Evolutionary conservation across 179 eudicot species (phyloP), one percentile per base, ranked within the genome.

Genomic region (Corrigiola litoralis): DNA sequence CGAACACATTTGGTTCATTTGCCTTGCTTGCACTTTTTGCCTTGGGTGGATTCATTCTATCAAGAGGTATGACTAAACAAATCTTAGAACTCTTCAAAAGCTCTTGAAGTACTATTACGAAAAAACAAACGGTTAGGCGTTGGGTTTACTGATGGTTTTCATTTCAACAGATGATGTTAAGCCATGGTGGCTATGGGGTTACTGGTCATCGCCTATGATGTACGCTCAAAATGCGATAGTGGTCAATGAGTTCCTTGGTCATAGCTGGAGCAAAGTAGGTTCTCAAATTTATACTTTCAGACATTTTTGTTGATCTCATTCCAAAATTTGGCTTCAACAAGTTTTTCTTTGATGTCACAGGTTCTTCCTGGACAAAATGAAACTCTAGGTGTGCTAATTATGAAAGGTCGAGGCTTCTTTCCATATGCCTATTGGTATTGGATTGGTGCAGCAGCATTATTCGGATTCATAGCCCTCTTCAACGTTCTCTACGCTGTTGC

Each of bases 161-260:
- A 32, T 66, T 33, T 50, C 27, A 33, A 72, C 73, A 84, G 88
- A 68, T 2, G 33, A 76, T 54, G 69, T 86, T 45, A 79, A 79
- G 79, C 36, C 58, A 29, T 84, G 92, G 88, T 86, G 86, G 91
- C 44, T 73, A 36, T 86, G 92, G 92, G 91, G 83, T 33, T 86
- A 81, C 66, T 86, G 82, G 82, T 20, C 52, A 38, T 85, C 91
- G 28, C 91, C 91, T 4, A 20, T 85, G 79, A 83, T 81, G 86
- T 85, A 85, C 61, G 87, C 79, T 50, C 72, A 77, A 42, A 81
- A 81, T 58, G 92, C 83, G 2, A 21, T 86, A 2, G 67, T 73
- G 18, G 84, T 81, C 54, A 86, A 86, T 41, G 92, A 86, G 65
- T 75, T 86, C 68, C 80, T 73, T 37, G 91, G 84, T 13, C 66